Percentiles rank a stretch among this genome's conserved stretches.
These are phyloP conservation scores for Pleurotus giganteus DNA, from an alignment of 768 basidiomycete species.

Conservation along the genomic window DNA sequence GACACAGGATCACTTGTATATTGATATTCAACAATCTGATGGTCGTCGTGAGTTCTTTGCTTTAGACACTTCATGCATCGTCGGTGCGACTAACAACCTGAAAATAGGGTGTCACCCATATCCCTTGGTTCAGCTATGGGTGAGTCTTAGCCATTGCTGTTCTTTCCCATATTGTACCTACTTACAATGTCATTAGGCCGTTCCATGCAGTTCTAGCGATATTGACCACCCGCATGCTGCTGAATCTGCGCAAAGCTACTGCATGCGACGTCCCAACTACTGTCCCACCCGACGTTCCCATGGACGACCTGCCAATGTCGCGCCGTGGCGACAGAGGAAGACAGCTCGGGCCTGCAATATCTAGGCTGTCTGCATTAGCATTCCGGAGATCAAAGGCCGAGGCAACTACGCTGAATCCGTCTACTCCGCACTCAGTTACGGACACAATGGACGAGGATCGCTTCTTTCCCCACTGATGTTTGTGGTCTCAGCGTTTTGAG, in stretches of 20 bases:
- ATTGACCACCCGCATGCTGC: constrained; percentile 43
- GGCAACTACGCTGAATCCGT: background rate
- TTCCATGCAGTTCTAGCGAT: constrained; percentile 49
- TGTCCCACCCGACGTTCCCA: background rate
- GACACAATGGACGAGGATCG: no score
- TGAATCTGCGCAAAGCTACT: constrained; percentile 39
- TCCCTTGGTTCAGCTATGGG: constrained; percentile 52
- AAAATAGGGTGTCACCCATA: constrained; percentile 35
- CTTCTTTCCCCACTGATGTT: no score
- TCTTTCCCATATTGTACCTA: background rate
- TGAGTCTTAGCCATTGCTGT: constrained; percentile 14
- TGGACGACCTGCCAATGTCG: background rate
- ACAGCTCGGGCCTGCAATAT: background rate
- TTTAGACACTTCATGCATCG: background rate
- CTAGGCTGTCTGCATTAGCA: background rate
- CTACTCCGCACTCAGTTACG: background rate
- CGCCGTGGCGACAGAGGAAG: background rate
- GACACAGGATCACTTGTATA: constrained; percentile 31
- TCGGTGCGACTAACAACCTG: background rate
- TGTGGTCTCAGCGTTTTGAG: no score
- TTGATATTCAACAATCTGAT: constrained; percentile 46
- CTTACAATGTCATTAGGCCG: constrained; percentile 24
- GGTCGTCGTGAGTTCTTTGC: constrained; percentile 35
- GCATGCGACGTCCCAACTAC: background rate
- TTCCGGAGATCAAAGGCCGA: background rate